Evolutionary conservation across 1,284 basidiomycete genomes (phyloP), one percentile per base, ranked within the genome.

Genomic region (Malassezia cuniculi): DNA sequence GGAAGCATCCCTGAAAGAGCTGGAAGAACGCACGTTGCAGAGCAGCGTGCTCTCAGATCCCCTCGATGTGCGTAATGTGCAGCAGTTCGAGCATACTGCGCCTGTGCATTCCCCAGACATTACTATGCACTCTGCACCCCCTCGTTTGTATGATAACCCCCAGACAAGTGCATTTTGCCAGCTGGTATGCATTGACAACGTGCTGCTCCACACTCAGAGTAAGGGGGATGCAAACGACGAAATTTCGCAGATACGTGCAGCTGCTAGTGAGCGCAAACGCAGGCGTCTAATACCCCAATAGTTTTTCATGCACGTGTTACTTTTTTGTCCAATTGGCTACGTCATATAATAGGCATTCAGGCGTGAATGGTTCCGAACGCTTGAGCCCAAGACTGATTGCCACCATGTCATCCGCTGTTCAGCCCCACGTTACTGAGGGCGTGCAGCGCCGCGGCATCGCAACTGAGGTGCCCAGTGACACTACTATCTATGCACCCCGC

Each of bases 111-210:
- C 14, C 8, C n/a, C 25, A 26, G 25, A 9, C 25, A 8, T 9
- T 26, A 8, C 25, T 26, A 9, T 26, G 8, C 25, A 8, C 25
- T 26, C 25, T 26, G 8, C 25, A n/a, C 25, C 25, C n/a, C 25
- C 25, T n/a, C 8, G 7, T 5, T 79, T 78, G 72, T 89, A 84
- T 68, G 78, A 79, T 5, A 94, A 93, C 59, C 82, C 84, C 7
- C 90, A 95, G 61, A 97, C 89, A 0, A 78, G 78, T 39, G 80
- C 85, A 1, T 81, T 94, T 52, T 85, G 84, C 55, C 68, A 71
- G 18, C 77, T 93, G 73, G 62, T 94, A 19, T 75, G 76, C 3
- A 75, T 97, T 21, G 74, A 77, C 49, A 89, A 93, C 68, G n/a
- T n/a, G n/a, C n/a, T n/a, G n/a, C n/a, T n/a, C n/a, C n/a, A n/a